Evolutionary conservation across 768 basidiomycete genomes (phyloP).

Genomic region (Sistotremastrum suecicum): DNA sequence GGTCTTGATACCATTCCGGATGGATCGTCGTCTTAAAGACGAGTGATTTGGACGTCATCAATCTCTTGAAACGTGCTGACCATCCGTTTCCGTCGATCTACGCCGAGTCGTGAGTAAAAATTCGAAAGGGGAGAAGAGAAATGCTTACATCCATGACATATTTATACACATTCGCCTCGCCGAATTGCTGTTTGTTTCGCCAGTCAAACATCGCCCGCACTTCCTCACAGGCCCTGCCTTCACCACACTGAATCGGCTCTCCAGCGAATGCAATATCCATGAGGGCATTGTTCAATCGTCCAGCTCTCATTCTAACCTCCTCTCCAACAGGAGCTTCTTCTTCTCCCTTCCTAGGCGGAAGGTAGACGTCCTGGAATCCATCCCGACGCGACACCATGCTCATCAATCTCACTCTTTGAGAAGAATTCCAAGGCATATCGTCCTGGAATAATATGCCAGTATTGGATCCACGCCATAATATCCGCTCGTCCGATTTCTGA

Average conservation of each 20-base stretch:
- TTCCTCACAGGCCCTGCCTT: constrained; percentile 25
- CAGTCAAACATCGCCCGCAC: constrained; percentile 37
- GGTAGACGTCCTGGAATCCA: constrained; percentile 26
- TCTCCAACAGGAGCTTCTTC: constrained; percentile 20
- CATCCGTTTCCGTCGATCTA: constrained; percentile 54
- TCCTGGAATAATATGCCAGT: constrained; percentile 42
- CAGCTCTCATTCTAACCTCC: constrained; percentile 18
- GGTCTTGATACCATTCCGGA: constrained; percentile 54
- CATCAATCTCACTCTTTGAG: constrained; percentile 38
- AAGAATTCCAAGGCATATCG: constrained; percentile 29
- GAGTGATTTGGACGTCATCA: constrained; percentile 46
- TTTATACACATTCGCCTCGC: constrained; percentile 43
- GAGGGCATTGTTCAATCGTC: constrained; percentile 33
- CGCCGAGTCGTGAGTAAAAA: not conserved
- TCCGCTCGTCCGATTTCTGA: constrained; percentile 41
- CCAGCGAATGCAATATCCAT: constrained; percentile 50
- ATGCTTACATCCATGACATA: constrained; percentile 41
- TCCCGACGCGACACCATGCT: constrained; percentile 25
- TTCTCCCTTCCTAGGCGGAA: constrained; percentile 14
- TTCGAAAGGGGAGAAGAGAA: constrained; percentile 1
- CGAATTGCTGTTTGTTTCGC: constrained; percentile 25
- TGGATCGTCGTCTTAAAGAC: constrained; percentile 61
- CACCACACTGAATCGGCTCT: constrained; percentile 25
- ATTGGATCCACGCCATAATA: constrained; percentile 64
- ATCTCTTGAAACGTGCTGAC: constrained; percentile 55